phyloP scores from a whole-genome alignment of 129 eudicot genomes.

The Gnaphalium uliginosum region DNA sequence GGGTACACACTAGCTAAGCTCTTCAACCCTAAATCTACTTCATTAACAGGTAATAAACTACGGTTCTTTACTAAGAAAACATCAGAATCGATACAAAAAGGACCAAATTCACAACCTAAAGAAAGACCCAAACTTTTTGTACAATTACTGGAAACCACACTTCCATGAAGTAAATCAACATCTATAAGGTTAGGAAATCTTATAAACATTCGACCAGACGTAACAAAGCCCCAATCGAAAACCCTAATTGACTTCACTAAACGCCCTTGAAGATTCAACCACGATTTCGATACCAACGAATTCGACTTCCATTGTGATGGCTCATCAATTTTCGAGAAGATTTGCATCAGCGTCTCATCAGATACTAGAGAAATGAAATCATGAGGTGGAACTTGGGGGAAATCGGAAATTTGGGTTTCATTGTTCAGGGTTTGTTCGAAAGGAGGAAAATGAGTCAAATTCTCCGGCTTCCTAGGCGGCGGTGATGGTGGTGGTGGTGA shows the following conservation, averaged over 20 bases:
- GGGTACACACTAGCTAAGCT: conserved; percentile 51
- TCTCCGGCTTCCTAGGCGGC: not conserved
- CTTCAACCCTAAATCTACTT: conserved; percentile 60
- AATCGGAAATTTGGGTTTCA: conserved; percentile 38
- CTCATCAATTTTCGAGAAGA: conserved; percentile 47
- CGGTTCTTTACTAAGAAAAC: conserved; percentile 20
- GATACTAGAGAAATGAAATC: conserved; percentile 59
- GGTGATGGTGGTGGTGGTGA: conserved; percentile 21
- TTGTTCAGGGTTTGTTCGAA: conserved; percentile 14
- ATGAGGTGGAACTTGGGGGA: conserved; percentile 25
- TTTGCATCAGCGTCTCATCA: conserved; percentile 50
- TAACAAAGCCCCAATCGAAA: conserved; percentile 69
- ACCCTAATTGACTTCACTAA: conserved; percentile 53
- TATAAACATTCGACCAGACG: conserved; percentile 51
- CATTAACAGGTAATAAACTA: conserved; percentile 35
- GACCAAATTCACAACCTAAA: conserved; percentile 39
- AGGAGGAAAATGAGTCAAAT: conserved; percentile 18
- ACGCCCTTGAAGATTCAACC: conserved; percentile 65
- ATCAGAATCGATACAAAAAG: conserved; percentile 48
- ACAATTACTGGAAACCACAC: conserved; percentile 33
- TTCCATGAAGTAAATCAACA: conserved; percentile 58
- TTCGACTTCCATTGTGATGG: conserved; percentile 39
- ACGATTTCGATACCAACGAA: conserved; percentile 62
- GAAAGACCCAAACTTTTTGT: conserved; percentile 39
- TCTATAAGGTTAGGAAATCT: conserved; percentile 71